Conservation (phyloP, 192 early-diverging fungal genomes). For the Podila epicladia region DNA sequence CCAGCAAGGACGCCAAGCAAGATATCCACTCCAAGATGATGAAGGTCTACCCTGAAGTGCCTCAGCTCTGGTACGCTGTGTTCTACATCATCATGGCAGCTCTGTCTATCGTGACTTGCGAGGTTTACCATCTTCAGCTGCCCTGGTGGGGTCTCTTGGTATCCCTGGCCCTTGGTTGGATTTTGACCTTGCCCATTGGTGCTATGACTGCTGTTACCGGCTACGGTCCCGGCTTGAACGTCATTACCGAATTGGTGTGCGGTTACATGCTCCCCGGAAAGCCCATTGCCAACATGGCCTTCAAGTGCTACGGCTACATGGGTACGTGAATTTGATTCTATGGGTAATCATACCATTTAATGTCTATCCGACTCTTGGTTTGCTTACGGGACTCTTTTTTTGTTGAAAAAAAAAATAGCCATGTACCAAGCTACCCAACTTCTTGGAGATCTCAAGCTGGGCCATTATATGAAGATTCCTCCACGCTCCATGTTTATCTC, state of each 20-base stretch:
- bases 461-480: constrained; percentile 76
- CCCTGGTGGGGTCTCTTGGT: constrained; percentile 59
- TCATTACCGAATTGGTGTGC: constrained; percentile 64
- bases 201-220: constrained; percentile 62
- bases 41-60: constrained; percentile 54
- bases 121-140: constrained; percentile 34
- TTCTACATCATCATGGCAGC: constrained; percentile 48
- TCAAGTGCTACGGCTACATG: constrained; percentile 61
- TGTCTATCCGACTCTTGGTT: too few species aligned
- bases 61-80: constrained; percentile 56
- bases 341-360: too few species aligned
- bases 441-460: constrained; percentile 76
- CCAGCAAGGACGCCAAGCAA: background rate
- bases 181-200: constrained; percentile 61
- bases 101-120: constrained; percentile 32
- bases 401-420: constrained; percentile 23
- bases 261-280: constrained; percentile 65
- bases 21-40: constrained; percentile 50
- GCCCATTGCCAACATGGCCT: constrained; percentile 57
- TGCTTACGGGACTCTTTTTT: too few species aligned
- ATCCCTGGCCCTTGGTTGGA: constrained; percentile 30
- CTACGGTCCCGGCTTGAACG: constrained; percentile 55
- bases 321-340: constrained; percentile 10
- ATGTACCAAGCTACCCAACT: constrained; percentile 79
- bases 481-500: constrained; percentile 67